Percentiles rank a stretch among this genome's conserved stretches.
Evolutionary conservation across 805 yeast species (phyloP).

Genomic region (Candida corydali): DNA sequence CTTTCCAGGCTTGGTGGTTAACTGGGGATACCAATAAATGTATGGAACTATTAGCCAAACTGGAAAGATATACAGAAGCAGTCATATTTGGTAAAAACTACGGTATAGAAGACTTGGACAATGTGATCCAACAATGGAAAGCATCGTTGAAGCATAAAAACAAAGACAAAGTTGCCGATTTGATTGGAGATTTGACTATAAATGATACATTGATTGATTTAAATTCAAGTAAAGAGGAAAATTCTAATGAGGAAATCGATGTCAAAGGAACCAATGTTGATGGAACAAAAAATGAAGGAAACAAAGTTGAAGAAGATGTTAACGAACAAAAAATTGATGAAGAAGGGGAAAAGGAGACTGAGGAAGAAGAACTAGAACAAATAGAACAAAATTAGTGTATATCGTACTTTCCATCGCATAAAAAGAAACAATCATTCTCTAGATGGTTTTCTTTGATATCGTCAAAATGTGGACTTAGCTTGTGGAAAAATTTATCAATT

Average conservation of each 20-base stretch:
- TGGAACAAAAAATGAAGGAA: slow-evolving; percentile 1
- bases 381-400: slow-evolving; percentile 10
- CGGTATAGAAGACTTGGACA: slow-evolving; percentile 37
- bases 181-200: slow-evolving; percentile 37
- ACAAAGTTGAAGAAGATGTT: slow-evolving; percentile 15
- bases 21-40: slow-evolving; percentile 67
- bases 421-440: slow-evolving; percentile 19
- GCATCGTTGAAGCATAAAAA: slow-evolving; percentile 46
- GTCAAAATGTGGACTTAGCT: slow-evolving; percentile 24
- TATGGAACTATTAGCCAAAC: slow-evolving; percentile 57
- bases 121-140: slow-evolving; percentile 66
- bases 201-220: slow-evolving; percentile 15
- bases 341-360: slow-evolving; percentile 14
- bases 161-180: slow-evolving; percentile 54
- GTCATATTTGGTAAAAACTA: slow-evolving; percentile 75
- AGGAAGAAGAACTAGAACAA: slow-evolving; percentile 13
- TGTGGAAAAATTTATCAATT: slow-evolving; percentile 17
- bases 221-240: slow-evolving; percentile 27
- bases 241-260: slow-evolving; percentile 25
- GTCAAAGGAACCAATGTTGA: not conserved
- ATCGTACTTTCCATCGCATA: slow-evolving; percentile 23
- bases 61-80: slow-evolving; percentile 80
- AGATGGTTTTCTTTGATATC: slow-evolving; percentile 18
- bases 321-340: slow-evolving; percentile 20
- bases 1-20: slow-evolving; percentile 89